A percentile compares a stretch with the other conserved stretches of the same genome.
Evolutionary conservation across 805 yeast species (phyloP).

Genomic region (Sungouiella thailandica): DNA sequence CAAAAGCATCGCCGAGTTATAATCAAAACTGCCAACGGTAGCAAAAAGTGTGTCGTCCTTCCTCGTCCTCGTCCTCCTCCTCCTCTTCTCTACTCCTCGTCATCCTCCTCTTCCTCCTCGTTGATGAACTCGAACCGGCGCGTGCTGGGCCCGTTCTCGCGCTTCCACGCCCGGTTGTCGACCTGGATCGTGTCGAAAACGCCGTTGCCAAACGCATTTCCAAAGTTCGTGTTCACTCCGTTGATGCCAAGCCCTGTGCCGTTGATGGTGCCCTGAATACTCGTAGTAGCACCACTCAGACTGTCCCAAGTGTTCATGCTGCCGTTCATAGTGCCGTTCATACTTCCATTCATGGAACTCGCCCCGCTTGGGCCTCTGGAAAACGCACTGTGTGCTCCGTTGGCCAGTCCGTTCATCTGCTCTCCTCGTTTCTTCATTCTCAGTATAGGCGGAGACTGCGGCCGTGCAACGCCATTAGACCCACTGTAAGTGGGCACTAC

Average conservation of each 20-base stretch:
- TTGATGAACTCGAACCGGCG: constrained; percentile 2
- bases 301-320: too few relatives aligned
- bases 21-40: too few relatives aligned
- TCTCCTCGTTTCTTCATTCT: too few relatives aligned
- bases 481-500: neutral
- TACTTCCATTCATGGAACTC: neutral
- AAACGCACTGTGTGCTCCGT: neutral
- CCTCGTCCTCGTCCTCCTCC: too few relatives aligned
- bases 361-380: too few relatives aligned
- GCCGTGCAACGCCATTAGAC: constrained; percentile 7
- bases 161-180: constrained; percentile 1
- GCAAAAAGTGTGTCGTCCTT: too few relatives aligned
- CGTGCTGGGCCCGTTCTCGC: constrained; percentile 2
- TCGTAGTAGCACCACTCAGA: too few relatives aligned
- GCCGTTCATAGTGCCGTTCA: neutral
- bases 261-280: too few relatives aligned
- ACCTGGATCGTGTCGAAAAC: constrained; percentile 1
- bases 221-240: neutral
- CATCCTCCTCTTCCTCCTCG: constrained; percentile 5
- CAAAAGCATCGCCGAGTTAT: too few relatives aligned
- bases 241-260: neutral
- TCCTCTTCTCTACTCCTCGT: neutral
- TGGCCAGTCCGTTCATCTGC: neutral
- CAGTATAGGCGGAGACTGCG: constrained; percentile 26
- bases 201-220: too few relatives aligned